Percentiles rank a stretch among this genome's conserved stretches.
Evolutionary conservation across 306 rosid genomes (phyloP).

Genomic region (Lablab purpureus): DNA sequence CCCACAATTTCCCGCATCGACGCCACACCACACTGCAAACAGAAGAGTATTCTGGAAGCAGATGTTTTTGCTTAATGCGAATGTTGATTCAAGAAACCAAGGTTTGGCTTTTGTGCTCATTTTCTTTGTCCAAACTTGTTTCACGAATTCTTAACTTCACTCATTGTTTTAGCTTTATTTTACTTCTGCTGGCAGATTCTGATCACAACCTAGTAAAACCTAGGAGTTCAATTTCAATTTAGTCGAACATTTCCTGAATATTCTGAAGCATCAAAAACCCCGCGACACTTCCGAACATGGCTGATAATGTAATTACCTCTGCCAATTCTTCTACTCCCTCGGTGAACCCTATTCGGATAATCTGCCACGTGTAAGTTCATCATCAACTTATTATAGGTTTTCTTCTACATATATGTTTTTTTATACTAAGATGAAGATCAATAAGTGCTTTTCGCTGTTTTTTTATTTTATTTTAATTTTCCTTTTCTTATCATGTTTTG

Average conservation of each 20-base stretch:
- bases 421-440: background rate
- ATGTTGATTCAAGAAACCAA: too few species aligned
- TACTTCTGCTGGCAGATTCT: constrained; percentile 3
- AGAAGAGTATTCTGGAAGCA: too few species aligned
- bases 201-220: constrained; percentile 13
- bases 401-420: background rate
- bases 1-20: too few species aligned
- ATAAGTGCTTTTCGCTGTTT: background rate
- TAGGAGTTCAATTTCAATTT: background rate
- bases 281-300: constrained; percentile 51
- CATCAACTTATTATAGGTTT: background rate
- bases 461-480: background rate
- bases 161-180: background rate
- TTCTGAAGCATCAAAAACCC: background rate
- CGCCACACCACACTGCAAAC: too few species aligned
- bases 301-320: constrained; percentile 57
- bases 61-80: too few species aligned
- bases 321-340: constrained; percentile 63
- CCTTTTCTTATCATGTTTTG: background rate
- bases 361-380: constrained; percentile 84
- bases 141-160: background rate
- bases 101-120: too few species aligned
- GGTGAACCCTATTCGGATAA: constrained; percentile 58
- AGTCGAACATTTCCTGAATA: background rate
- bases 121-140: background rate